Evolutionary conservation across 2,329 filamentous ascomycete species (phyloP).

Genomic region (Colletotrichum somersetense): DNA sequence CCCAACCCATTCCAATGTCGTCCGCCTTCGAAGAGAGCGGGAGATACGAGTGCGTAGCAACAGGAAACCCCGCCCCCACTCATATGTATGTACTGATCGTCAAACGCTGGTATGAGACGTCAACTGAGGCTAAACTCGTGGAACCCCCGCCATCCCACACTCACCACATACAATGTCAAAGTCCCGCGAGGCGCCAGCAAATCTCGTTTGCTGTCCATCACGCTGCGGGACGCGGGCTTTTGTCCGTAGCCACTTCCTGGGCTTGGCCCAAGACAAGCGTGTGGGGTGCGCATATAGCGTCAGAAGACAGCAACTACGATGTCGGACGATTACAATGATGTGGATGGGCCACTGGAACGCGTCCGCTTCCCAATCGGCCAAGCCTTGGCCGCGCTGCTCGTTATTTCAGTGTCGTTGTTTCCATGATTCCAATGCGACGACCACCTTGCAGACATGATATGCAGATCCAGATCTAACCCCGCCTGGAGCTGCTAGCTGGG

Average conservation of each 20-base stretch:
- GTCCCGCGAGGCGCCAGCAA: neutral
- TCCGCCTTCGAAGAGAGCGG: neutral
- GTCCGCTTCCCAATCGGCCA: conserved; percentile 11
- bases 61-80: conserved; percentile 7
- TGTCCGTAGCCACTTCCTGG: neutral
- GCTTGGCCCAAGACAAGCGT: neutral
- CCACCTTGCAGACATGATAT: conserved; percentile 16
- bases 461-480: conserved; percentile 7
- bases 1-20: conserved; percentile 11
- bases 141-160: neutral
- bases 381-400: conserved; percentile 22
- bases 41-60: neutral
- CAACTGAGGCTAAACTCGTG: conserved; percentile 2
- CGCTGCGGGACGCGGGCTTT: conserved; percentile 8
- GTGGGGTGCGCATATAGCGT: neutral
- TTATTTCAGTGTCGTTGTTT: conserved; percentile 11
- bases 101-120: neutral
- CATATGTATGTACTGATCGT: neutral
- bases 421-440: conserved; percentile 25
- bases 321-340: neutral
- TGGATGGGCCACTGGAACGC: conserved; percentile 4
- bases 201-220: neutral
- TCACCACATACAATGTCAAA: neutral
- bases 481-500: conserved; percentile 20
- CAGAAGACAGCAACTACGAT: neutral